Evolutionary conservation across 2,329 filamentous ascomycete genomes (phyloP).

Genomic region (Diaporthe vexans): DNA sequence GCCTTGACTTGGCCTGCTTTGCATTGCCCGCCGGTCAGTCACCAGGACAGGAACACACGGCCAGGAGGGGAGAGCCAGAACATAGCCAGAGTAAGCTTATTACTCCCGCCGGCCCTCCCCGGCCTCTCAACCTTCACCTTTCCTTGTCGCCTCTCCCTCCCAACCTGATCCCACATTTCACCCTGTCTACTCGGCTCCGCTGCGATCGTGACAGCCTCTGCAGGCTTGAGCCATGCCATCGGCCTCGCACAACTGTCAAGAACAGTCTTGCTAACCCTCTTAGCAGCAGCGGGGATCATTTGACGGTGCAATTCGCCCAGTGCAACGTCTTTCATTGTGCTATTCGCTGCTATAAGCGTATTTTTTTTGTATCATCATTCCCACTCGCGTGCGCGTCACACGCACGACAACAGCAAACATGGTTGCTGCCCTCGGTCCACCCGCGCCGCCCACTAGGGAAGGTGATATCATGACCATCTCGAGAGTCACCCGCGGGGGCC

Average conservation of each 20-base stretch:
- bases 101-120: conserved; percentile 15
- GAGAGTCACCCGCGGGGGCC: conserved; percentile 78
- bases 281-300: background rate
- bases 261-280: background rate
- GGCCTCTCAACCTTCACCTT: background rate
- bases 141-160: background rate
- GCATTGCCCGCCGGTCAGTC: conserved; percentile 13
- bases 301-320: background rate
- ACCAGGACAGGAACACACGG: background rate
- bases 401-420: conserved; percentile 24
- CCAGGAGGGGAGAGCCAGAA: background rate
- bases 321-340: conserved; percentile 3
- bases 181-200: background rate
- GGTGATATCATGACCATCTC: conserved; percentile 37
- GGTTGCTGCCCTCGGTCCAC: conserved; percentile 37
- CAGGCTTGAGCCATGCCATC: background rate
- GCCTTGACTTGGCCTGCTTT: background rate
- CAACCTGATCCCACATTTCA: background rate
- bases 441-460: conserved; percentile 38
- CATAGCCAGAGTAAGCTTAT: conserved; percentile 14
- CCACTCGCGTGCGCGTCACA: background rate
- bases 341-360: background rate
- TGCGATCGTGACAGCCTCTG: background rate
- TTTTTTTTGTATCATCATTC: conserved; percentile 14
- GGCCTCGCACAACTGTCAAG: background rate